Conservation (phyloP, 2,329 filamentous ascomycete genomes). For the Elsinoe ampelina region DNA sequence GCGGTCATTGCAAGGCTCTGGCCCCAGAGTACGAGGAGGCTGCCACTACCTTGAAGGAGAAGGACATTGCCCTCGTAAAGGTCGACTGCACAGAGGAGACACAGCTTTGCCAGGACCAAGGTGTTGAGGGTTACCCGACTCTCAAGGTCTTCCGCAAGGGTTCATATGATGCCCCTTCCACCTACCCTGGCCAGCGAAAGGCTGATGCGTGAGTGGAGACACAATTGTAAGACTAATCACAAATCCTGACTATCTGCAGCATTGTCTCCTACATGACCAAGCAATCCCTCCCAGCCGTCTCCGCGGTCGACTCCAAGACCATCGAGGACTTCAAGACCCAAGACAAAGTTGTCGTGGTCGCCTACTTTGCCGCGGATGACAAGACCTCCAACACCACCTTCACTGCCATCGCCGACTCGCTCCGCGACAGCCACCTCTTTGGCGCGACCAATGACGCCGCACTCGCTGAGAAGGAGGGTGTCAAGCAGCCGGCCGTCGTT, state of each 20-base stretch:
- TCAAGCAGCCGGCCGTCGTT: conserved; percentile 76
- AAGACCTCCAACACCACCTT: conserved; percentile 85
- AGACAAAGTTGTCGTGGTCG: conserved; percentile 92
- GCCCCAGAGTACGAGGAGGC: conserved; percentile 86
- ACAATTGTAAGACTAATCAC: too few species aligned
- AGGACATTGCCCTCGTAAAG: conserved; percentile 77
- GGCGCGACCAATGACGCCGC: conserved; percentile 74
- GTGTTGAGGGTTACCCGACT: conserved; percentile 95
- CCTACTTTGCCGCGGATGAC: conserved; percentile 70
- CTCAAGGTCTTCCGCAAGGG: conserved; percentile 94
- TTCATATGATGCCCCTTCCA: conserved; percentile 58
- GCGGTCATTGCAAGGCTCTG: conserved; percentile 96
- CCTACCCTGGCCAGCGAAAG: conserved; percentile 86
- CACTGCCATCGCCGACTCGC: conserved; percentile 59
- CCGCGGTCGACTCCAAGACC: conserved; percentile 67
- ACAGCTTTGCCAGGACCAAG: conserved; percentile 80
- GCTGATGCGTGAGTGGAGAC: conserved; percentile 48
- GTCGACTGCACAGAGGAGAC: conserved; percentile 91
- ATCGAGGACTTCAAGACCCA: conserved; percentile 94
- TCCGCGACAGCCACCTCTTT: conserved; percentile 88
- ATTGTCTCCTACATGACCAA: conserved; percentile 91
- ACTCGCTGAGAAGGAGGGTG: conserved; percentile 81
- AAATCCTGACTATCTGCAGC: conserved; percentile 25
- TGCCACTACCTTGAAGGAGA: conserved; percentile 75
- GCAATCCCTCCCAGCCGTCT: conserved; percentile 90